Conservation (phyloP, 495 filamentous ascomycete species). For the Lepraria neglecta region DNA sequence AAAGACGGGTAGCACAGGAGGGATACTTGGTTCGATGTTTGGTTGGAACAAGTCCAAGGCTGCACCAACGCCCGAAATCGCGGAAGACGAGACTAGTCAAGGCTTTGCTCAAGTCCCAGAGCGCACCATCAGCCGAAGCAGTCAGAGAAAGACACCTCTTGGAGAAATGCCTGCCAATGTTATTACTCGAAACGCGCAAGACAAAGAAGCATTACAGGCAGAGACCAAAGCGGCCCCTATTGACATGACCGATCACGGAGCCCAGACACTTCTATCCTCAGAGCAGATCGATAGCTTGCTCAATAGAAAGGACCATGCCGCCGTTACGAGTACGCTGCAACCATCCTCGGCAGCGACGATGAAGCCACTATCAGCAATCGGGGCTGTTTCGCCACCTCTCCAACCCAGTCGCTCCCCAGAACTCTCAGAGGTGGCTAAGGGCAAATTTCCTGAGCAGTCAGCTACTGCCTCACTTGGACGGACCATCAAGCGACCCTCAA, state of each 20-base stretch:
- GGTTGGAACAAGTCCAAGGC: constrained; percentile 37
- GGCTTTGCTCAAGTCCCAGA: constrained; percentile 33
- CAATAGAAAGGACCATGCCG: constrained; percentile 34
- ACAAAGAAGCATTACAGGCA: constrained; percentile 22
- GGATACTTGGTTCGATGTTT: constrained; percentile 42
- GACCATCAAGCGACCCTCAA: constrained; percentile 55
- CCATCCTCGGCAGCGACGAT: constrained; percentile 31
- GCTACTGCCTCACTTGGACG: constrained; percentile 27
- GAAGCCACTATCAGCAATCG: constrained; percentile 29
- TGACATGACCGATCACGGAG: constrained; percentile 56
- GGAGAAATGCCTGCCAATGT: constrained; percentile 43
- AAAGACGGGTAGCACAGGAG: constrained; percentile 17
- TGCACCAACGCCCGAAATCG: constrained; percentile 38
- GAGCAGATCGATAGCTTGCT: constrained; percentile 64
- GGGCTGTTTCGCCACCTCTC: constrained; percentile 21
- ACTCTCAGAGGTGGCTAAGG: constrained; percentile 18
- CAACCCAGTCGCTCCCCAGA: constrained; percentile 5
- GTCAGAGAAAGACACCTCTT: constrained; percentile 39
- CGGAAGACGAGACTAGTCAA: constrained; percentile 52
- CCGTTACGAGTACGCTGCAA: constrained; percentile 36
- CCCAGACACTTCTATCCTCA: constrained; percentile 68
- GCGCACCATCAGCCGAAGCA: constrained; percentile 32
- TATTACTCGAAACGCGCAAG: constrained; percentile 18
- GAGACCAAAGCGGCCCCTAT: constrained; percentile 32
- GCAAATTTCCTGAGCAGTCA: constrained; percentile 20